A percentile compares a stretch with the other conserved stretches of the same genome.
Evolutionary conservation across 768 basidiomycete genomes (phyloP).

Genomic region (Boletus barrowsii): DNA sequence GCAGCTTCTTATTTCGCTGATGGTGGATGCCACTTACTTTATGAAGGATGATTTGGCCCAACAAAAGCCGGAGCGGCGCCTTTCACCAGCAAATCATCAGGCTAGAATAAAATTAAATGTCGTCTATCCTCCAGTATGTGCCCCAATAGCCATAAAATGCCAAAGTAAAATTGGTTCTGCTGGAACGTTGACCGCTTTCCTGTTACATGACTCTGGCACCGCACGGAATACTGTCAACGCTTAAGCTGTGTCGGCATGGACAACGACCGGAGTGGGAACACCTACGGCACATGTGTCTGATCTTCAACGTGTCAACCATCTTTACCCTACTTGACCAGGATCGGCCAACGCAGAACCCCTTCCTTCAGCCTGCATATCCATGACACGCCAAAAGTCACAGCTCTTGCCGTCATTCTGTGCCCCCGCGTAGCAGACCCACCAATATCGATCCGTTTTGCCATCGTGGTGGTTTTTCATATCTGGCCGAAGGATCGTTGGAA

Average conservation of each 20-base stretch:
- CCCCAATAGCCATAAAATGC: neutral
- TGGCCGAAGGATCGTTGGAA: constrained; percentile 67
- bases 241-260: neutral
- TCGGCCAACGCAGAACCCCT: constrained; percentile 47
- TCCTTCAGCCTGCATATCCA: constrained; percentile 68
- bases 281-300: neutral
- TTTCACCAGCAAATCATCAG: neutral
- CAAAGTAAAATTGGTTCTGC: neutral
- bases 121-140: neutral
- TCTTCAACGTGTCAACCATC: neutral
- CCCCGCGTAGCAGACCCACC: constrained; percentile 76
- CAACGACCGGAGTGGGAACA: neutral
- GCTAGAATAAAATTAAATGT: neutral
- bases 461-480: constrained; percentile 75
- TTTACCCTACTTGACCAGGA: constrained; percentile 2
- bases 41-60: neutral
- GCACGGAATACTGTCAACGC: neutral
- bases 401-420: constrained; percentile 84
- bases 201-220: neutral
- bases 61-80: neutral
- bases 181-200: neutral
- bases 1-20: neutral
- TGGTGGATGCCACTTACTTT: neutral
- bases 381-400: constrained; percentile 69
- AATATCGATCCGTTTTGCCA: constrained; percentile 57